Evolutionary conservation across 805 yeast species (phyloP), one percentile per base, ranked within the genome.

Genomic region (Ogataea polymorpha): DNA sequence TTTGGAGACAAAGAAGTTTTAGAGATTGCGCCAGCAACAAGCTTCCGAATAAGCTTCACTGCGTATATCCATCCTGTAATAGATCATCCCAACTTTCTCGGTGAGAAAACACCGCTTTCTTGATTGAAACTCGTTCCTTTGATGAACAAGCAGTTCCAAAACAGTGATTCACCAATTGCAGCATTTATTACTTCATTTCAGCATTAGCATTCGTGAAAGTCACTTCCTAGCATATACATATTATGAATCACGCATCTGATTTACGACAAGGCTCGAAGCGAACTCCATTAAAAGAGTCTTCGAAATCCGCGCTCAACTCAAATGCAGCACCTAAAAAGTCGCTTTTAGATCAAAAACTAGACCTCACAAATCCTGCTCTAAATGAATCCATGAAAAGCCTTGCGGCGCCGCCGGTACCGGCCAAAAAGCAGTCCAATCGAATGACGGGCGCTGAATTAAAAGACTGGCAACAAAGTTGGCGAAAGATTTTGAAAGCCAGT

Each of bases 391-490:
- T 41, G 25, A 39, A 33, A 17, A 34, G 33, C 14, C 37, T 29
- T 16, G 31, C 41, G 17, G 32, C 36, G 26, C 21, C 35, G 6
- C 20, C 47, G 3, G 27, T 25, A 17, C 18, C 50, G 13, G 31
- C 44, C 13, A 48, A 44, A 24, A 42, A 41, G 13, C 48, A 37
- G 32, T 42, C 49, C 24, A 52, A 48, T 23, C 51, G 59, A 23
- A 55, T 61, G 59, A 61, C 59, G 6, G 65, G 65, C 20, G 57
- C 51, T 15, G 80, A 75, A 40, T 56, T 80, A 36, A 62, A 60
- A 37, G 70, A 68, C 46, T 80, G 86, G 86, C 82, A 77, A 51
- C 65, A 62, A 24, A 71, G 72, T 35, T 80, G 86, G 86, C 63
- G 75, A 32, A 68, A 68, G 40, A 77, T 79, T 41, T 72, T 80